A percentile compares a stretch with the other conserved stretches of the same genome.
phyloP scores from a whole-genome alignment of 768 basidiomycete genomes.

The Mycena filopes region DNA sequence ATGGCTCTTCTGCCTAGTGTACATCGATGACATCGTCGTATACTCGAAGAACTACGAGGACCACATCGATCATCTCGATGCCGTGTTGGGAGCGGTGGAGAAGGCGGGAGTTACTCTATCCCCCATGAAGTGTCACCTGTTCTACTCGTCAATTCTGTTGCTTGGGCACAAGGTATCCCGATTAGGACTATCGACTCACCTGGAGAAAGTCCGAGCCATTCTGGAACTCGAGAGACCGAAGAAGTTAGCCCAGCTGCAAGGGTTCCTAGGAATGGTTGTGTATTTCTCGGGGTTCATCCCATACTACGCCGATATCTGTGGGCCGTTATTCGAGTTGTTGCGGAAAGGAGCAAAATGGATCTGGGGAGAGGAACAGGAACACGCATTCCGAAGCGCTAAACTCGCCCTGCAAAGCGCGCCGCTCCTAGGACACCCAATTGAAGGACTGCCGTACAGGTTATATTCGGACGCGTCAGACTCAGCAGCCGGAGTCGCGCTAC shows the following conservation, averaged over 20 bases:
- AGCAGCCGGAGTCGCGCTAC: no score
- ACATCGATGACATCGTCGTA: neutral
- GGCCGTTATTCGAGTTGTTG: slow-evolving; percentile 11
- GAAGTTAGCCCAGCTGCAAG: slow-evolving; percentile 23
- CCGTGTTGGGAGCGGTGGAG: neutral
- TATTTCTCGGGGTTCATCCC: slow-evolving; percentile 26
- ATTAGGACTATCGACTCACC: slow-evolving; percentile 19
- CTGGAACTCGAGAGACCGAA: neutral
- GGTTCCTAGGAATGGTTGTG: slow-evolving; percentile 32
- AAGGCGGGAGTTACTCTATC: neutral
- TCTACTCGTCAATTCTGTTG: neutral
- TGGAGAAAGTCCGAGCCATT: slow-evolving; percentile 16
- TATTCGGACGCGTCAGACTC: neutral
- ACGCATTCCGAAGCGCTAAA: neutral
- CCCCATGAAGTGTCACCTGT: slow-evolving; percentile 1
- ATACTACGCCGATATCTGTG: slow-evolving; percentile 14
- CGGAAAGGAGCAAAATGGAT: neutral
- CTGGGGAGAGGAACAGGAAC: neutral
- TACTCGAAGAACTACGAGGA: neutral
- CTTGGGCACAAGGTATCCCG: neutral
- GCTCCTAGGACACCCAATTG: slow-evolving; percentile 25
- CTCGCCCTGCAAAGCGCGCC: neutral
- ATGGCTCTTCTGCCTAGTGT: neutral
- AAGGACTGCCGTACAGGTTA: slow-evolving; percentile 33
- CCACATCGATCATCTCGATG: neutral